These are phyloP conservation scores for Entophlyctis luteolus DNA, from an alignment of 192 early-diverging fungal genomes.

Conservation along the genomic window DNA sequence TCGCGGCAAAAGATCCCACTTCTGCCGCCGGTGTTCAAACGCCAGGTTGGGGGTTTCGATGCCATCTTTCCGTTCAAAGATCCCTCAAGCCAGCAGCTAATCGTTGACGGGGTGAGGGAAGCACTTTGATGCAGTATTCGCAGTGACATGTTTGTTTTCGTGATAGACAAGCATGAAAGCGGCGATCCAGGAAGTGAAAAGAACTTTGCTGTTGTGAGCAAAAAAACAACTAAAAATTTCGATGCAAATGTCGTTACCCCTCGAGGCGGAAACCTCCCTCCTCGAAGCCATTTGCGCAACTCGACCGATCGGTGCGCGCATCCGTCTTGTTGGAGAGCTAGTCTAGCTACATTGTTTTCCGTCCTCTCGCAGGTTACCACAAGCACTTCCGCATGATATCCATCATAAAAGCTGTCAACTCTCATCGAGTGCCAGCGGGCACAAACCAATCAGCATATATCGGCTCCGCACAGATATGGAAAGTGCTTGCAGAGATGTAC, in stretches of 20 bases:
- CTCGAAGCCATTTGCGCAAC: conserved; percentile 13
- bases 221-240: too few species aligned
- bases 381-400: conserved; percentile 6
- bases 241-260: too few species aligned
- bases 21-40: neutral
- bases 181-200: conserved; percentile 36
- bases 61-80: conserved; percentile 30
- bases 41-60: conserved; percentile 20
- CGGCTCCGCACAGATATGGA: neutral
- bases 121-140: neutral
- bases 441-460: neutral
- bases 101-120: conserved; percentile 23
- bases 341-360: too few species aligned
- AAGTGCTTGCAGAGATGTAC: neutral
- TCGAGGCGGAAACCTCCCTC: neutral
- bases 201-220: too few species aligned
- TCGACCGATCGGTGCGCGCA: neutral
- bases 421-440: neutral
- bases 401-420: conserved; percentile 6
- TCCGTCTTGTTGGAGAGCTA: neutral
- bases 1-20: too few species aligned
- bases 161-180: conserved; percentile 23
- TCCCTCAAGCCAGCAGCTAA: neutral
- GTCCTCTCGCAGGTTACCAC: conserved; percentile 3
- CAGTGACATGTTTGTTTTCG: neutral